These are phyloP conservation scores for Lepidium campestre DNA, from an alignment of 441 rosid genomes.

Conservation along the genomic window DNA sequence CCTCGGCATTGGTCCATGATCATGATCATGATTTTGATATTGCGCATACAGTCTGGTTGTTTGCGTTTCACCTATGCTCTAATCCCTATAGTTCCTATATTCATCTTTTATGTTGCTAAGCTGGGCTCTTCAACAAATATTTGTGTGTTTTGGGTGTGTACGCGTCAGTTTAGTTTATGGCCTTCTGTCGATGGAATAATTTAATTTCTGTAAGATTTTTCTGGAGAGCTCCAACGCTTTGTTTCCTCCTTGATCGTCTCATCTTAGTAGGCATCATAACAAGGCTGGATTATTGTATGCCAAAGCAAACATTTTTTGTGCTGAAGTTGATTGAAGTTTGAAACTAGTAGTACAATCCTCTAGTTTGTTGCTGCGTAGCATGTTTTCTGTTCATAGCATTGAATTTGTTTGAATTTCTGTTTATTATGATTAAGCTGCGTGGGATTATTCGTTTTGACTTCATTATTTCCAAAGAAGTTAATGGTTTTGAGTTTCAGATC, in stretches of 20 bases:
- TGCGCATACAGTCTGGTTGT: not conserved
- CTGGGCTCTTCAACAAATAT: not conserved
- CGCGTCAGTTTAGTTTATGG: not conserved
- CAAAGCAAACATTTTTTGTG: not conserved
- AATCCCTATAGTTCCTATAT: not conserved
- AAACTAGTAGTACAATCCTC: not conserved
- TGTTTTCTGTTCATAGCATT: not conserved
- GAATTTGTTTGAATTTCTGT: not conserved
- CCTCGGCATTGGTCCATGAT: not conserved
- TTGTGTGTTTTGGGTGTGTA: too few relatives aligned
- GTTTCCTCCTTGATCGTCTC: not conserved
- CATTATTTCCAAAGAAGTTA: slow-evolving; percentile 13
- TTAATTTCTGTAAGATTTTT: not conserved
- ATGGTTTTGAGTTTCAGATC: slow-evolving; percentile 54
- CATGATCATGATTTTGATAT: not conserved
- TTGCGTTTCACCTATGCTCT: not conserved
- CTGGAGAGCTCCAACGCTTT: too few relatives aligned
- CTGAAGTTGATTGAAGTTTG: not conserved
- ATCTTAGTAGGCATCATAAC: not conserved
- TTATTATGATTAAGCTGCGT: not conserved
- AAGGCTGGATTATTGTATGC: not conserved
- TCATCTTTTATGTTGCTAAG: not conserved
- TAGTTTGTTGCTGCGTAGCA: not conserved
- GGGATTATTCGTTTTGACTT: not conserved
- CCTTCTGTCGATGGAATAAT: not conserved